Conservation (phyloP, 2,329 filamentous ascomycete genomes). For the Pseudogymnoascus sp. region DNA sequence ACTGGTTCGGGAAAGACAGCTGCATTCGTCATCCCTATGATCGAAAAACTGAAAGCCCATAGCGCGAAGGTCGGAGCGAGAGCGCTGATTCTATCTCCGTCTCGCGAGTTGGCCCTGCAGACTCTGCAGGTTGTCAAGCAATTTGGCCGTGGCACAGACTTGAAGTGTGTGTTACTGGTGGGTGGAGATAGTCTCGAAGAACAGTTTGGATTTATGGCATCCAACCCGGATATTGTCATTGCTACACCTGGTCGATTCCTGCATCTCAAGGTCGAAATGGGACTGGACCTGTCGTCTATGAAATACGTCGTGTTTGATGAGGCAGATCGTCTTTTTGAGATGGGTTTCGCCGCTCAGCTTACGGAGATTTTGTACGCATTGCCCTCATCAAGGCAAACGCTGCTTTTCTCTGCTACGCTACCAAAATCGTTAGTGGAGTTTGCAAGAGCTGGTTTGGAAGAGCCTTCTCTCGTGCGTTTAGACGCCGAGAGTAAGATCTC, state of each 20-base stretch:
- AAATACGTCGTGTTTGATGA: constrained; percentile 96
- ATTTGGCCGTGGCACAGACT: constrained; percentile 77
- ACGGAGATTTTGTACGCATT: constrained; percentile 87
- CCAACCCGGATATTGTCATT: constrained; percentile 94
- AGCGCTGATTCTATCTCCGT: constrained; percentile 82
- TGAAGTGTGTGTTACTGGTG: constrained; percentile 82
- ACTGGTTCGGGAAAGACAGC: constrained; percentile 99
- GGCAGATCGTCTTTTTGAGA: constrained; percentile 92
- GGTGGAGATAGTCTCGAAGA: constrained; percentile 94
- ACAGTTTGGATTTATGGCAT: constrained; percentile 85
- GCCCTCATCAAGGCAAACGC: constrained; percentile 74
- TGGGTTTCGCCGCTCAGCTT: constrained; percentile 92
- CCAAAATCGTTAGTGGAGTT: constrained; percentile 95
- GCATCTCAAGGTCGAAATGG: constrained; percentile 96
- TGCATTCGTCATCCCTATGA: constrained; percentile 97
- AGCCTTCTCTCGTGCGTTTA: constrained; percentile 79
- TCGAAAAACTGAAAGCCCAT: constrained; percentile 83
- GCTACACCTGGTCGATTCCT: constrained; percentile 93
- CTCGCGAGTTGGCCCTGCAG: constrained; percentile 87
- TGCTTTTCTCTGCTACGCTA: constrained; percentile 90
- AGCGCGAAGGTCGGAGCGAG: constrained; percentile 78
- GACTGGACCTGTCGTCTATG: constrained; percentile 79
- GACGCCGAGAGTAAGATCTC: constrained; percentile 95
- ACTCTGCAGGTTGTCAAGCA: constrained; percentile 96
- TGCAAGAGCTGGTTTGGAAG: constrained; percentile 83